These are phyloP conservation scores for Cicer chorassanicum DNA, from an alignment of 306 rosid genomes.

Conservation along the genomic window DNA sequence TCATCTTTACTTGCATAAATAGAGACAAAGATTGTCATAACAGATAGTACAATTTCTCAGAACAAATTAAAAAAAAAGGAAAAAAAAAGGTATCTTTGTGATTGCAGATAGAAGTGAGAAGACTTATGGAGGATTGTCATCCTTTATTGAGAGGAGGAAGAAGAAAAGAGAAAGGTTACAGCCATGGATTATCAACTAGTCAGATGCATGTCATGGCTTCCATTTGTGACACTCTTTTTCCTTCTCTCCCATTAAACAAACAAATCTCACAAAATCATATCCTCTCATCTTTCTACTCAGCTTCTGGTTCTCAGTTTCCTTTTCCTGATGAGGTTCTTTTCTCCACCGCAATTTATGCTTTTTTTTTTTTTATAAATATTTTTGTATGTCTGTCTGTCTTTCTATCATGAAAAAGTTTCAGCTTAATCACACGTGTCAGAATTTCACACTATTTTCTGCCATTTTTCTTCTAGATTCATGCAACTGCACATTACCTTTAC, in stretches of 20 bases:
- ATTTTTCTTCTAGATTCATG: neutral
- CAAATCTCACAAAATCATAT: conserved; percentile 37
- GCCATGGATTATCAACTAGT: conserved; percentile 67
- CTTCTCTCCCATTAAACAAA: conserved; percentile 53
- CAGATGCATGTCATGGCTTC: conserved; percentile 72
- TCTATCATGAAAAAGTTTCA: too few species aligned
- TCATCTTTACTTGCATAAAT: neutral
- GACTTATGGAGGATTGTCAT: conserved; percentile 54
- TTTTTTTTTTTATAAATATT: neutral
- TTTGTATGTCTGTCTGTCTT: neutral
- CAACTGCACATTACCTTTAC: neutral
- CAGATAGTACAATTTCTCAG: neutral
- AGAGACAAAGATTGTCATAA: neutral
- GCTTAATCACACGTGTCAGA: neutral
- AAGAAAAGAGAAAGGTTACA: conserved; percentile 48
- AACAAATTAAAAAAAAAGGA: neutral
- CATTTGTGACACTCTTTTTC: conserved; percentile 73
- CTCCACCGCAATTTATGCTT: neutral
- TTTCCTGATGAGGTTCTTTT: conserved; percentile 71
- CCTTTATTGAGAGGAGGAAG: conserved; percentile 58
- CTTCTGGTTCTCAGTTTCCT: conserved; percentile 68
- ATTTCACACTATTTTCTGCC: neutral
- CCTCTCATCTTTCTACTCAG: conserved; percentile 51
- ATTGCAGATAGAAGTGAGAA: neutral
- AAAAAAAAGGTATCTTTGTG: neutral